Conservation (phyloP, 2,329 filamentous ascomycete species). For the Aspergillus sp. region DNA sequence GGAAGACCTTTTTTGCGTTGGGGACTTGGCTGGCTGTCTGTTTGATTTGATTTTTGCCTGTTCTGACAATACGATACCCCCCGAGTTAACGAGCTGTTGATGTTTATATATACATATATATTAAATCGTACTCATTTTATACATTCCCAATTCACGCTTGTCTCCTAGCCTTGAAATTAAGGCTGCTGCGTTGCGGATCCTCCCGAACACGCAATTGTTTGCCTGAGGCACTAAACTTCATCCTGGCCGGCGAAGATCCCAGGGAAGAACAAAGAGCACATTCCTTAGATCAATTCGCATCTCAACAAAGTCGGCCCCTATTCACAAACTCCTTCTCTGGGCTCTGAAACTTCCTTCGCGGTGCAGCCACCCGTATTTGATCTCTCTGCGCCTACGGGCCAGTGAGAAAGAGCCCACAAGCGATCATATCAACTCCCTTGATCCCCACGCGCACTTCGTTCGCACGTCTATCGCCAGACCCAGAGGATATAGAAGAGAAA, state of each 20-base stretch:
- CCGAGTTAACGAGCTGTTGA: background rate
- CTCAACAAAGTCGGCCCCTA: background rate
- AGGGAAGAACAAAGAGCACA: constrained; percentile 5
- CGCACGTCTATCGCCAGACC: background rate
- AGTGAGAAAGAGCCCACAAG: constrained; percentile 14
- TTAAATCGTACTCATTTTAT: background rate
- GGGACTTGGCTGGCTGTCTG: background rate
- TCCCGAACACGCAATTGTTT: constrained; percentile 6
- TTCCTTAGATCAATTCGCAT: constrained; percentile 1
- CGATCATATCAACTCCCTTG: constrained; percentile 4
- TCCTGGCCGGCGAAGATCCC: constrained; percentile 1
- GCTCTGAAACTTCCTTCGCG: constrained; percentile 2
- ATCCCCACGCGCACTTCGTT: constrained; percentile 1
- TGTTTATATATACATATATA: constrained; percentile 6
- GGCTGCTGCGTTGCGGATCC: background rate
- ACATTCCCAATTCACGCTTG: background rate
- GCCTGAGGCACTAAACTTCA: constrained; percentile 25
- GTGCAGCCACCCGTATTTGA: background rate
- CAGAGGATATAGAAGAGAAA: constrained; percentile 5
- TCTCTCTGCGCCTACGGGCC: constrained; percentile 24
- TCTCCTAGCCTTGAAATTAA: background rate
- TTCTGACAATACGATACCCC: constrained; percentile 12
- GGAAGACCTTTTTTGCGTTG: background rate
- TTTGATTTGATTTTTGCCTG: background rate
- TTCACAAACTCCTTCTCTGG: background rate